A percentile compares a stretch with the other conserved stretches of the same genome.
Conservation (phyloP, 306 rosid species). For the Prunus salicina region DNA sequence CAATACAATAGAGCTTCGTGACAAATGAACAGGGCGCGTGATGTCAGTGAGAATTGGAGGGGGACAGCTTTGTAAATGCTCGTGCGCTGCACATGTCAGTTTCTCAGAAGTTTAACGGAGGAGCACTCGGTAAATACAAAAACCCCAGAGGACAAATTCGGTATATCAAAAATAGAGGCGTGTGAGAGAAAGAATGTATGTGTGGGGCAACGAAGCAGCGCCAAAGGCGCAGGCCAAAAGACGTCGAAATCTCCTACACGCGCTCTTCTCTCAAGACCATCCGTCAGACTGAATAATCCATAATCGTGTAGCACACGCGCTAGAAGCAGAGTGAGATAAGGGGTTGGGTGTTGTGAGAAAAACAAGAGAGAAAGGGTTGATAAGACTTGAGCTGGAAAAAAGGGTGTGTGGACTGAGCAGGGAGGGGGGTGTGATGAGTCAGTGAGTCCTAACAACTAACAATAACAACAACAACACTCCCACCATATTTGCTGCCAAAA, state of each 20-base stretch:
- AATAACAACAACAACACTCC: slow-evolving; percentile 35
- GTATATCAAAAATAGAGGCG: slow-evolving; percentile 4
- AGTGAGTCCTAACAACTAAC: slow-evolving; percentile 46
- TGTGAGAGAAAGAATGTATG: slow-evolving; percentile 18
- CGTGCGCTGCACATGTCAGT: slow-evolving; percentile 26
- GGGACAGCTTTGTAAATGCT: slow-evolving; percentile 19
- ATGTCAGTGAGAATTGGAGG: not conserved
- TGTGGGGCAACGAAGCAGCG: slow-evolving; percentile 39
- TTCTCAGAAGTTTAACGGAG: not conserved
- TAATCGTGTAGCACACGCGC: slow-evolving; percentile 18
- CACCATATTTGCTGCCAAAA: slow-evolving; percentile 47
- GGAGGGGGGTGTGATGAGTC: slow-evolving; percentile 10
- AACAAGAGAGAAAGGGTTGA: slow-evolving; percentile 29
- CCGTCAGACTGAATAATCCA: not conserved
- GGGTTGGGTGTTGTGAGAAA: not conserved
- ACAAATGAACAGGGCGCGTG: not conserved
- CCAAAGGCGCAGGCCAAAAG: slow-evolving; percentile 49
- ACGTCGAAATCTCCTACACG: slow-evolving; percentile 12
- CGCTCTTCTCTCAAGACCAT: not conserved
- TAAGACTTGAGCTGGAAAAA: slow-evolving; percentile 50
- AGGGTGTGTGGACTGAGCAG: slow-evolving; percentile 4
- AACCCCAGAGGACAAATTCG: not conserved
- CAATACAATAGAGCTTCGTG: not conserved
- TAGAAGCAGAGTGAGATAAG: slow-evolving; percentile 15
- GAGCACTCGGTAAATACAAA: slow-evolving; percentile 11